Conservation (phyloP, 2,329 filamentous ascomycete genomes). For the Neurospora sp. region DNA sequence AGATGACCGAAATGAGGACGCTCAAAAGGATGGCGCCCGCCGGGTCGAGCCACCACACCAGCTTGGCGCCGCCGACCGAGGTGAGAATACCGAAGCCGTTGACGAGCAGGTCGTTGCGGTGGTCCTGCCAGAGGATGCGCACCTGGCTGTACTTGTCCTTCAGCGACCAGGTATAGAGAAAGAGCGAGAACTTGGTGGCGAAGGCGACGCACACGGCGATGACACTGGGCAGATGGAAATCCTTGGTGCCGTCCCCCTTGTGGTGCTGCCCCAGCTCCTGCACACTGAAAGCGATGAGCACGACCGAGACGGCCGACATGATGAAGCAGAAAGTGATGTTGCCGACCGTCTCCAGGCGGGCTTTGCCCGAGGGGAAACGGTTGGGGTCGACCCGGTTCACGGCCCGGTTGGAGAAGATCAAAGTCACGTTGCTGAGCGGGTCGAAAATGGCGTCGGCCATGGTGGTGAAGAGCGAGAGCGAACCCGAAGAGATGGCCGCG, state of each 20-base stretch:
- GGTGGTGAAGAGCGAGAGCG: slow-evolving; percentile 93
- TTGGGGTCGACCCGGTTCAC: slow-evolving; percentile 77
- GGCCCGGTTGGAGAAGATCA: slow-evolving; percentile 80
- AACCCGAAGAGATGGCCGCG: slow-evolving; percentile 74
- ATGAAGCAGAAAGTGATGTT: slow-evolving; percentile 96
- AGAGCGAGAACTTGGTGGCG: slow-evolving; percentile 69
- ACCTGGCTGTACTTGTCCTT: slow-evolving; percentile 88
- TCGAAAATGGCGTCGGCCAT: slow-evolving; percentile 96
- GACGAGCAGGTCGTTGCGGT: slow-evolving; percentile 94
- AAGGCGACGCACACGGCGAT: slow-evolving; percentile 81
- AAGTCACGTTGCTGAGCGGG: slow-evolving; percentile 75
- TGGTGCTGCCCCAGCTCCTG: slow-evolving; percentile 52
- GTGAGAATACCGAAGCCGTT: slow-evolving; percentile 90
- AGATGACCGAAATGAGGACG: slow-evolving; percentile 65
- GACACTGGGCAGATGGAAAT: slow-evolving; percentile 72
- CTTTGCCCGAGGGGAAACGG: slow-evolving; percentile 85
- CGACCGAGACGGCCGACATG: slow-evolving; percentile 85
- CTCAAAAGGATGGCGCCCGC: slow-evolving; percentile 81
- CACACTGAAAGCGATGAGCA: slow-evolving; percentile 82
- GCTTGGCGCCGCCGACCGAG: slow-evolving; percentile 79
- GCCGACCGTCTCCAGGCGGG: slow-evolving; percentile 86
- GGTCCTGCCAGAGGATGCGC: slow-evolving; percentile 89
- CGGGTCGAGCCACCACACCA: slow-evolving; percentile 92
- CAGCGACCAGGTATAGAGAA: slow-evolving; percentile 85
- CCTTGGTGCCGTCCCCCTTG: slow-evolving; percentile 40